These are phyloP conservation scores for Populus hybrid DNA, from an alignment of 441 rosid genomes.

Conservation along the genomic window DNA sequence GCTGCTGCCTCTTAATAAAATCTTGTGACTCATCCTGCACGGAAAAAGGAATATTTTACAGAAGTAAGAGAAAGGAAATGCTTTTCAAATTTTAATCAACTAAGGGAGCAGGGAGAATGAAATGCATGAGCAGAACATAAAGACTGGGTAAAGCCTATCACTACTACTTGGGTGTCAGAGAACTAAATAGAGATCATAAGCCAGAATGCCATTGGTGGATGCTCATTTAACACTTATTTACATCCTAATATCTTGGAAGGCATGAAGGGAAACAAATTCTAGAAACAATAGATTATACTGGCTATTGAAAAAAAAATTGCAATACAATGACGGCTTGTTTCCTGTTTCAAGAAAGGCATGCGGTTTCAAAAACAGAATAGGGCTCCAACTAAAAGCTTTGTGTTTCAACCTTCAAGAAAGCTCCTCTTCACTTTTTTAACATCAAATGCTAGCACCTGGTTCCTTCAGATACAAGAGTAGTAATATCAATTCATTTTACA, in stretches of 20 bases:
- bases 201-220: background rate
- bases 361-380: background rate
- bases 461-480: background rate
- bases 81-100: background rate
- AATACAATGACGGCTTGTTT: background rate
- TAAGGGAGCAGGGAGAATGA: background rate
- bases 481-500: background rate
- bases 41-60: background rate
- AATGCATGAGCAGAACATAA: background rate
- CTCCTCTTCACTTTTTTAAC: background rate
- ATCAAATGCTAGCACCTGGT: background rate
- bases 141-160: background rate
- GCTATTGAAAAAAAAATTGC: background rate
- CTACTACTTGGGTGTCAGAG: background rate
- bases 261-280: background rate
- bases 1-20: slow-evolving; percentile 85
- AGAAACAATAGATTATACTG: background rate
- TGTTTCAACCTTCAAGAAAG: background rate
- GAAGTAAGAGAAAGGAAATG: background rate
- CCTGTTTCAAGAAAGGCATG: background rate
- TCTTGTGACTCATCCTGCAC: slow-evolving; percentile 93
- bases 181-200: background rate
- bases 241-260: background rate
- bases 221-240: background rate
- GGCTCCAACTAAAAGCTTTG: background rate